A percentile compares a stretch with the other conserved stretches of the same genome.
Evolutionary conservation across 1,284 basidiomycete species (phyloP).

Genomic region (Rhodotorula sp.): DNA sequence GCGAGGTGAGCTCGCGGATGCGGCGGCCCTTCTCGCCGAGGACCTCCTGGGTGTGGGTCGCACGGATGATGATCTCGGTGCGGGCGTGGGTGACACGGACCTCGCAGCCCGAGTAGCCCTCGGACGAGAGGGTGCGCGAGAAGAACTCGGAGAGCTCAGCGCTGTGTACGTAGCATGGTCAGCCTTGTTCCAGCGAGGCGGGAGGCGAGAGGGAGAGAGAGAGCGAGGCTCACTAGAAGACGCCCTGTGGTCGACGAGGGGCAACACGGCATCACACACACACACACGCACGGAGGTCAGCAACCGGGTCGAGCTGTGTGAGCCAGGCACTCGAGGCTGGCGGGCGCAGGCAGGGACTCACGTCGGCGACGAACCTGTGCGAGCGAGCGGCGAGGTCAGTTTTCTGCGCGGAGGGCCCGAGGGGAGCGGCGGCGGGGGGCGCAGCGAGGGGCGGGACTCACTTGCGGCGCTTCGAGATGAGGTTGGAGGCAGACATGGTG

Average conservation of each 20-base stretch:
- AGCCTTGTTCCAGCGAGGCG: neutral
- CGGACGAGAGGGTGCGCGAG: constrained; percentile 97
- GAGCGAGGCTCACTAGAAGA: constrained; percentile 40
- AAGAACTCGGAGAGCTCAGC: constrained; percentile 52
- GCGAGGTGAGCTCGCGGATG: constrained; percentile 96
- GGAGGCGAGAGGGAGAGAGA: neutral
- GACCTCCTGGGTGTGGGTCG: constrained; percentile 99
- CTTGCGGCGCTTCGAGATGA: constrained; percentile 45
- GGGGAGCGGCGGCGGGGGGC: neutral
- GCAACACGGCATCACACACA: neutral
- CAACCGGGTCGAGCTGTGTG: neutral
- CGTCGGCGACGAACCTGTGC: constrained; percentile 41
- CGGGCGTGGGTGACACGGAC: constrained; percentile 99
- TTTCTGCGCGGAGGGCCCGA: neutral
- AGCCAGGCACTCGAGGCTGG: no score
- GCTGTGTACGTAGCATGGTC: constrained; percentile 11
- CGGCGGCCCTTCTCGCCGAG: constrained; percentile 99
- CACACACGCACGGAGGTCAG: neutral
- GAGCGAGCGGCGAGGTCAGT: constrained; percentile 2
- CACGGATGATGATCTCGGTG: constrained; percentile 99
- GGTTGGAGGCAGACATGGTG: constrained; percentile 32
- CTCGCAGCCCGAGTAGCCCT: constrained; percentile 99
- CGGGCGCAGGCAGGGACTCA: constrained; percentile 12
- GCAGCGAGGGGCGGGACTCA: constrained; percentile 1
- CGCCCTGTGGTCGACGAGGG: constrained; percentile 22